Percentiles rank a stretch among this genome's conserved stretches.
Conservation (phyloP, 192 early-diverging fungal species). For the Backusella psychrophila region DNA sequence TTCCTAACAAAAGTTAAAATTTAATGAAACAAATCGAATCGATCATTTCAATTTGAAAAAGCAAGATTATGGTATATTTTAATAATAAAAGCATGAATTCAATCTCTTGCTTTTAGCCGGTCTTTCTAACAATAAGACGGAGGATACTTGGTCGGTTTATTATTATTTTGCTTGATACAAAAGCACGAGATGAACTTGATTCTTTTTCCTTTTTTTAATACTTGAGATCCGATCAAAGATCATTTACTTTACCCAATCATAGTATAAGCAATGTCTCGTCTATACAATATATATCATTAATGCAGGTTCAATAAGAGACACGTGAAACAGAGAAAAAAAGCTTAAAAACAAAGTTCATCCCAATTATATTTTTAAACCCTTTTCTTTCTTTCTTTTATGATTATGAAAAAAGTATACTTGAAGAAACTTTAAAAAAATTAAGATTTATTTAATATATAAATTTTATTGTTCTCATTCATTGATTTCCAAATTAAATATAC, state of each 20-base stretch:
- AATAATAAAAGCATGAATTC: too few relatives aligned
- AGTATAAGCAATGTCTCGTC: not conserved
- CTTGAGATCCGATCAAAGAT: too few relatives aligned
- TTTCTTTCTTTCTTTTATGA: not conserved
- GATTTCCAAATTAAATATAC: not conserved
- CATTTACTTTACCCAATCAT: not conserved
- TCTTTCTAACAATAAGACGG: too few relatives aligned
- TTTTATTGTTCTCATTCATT: not conserved
- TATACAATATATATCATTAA: not conserved
- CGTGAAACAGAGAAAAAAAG: not conserved
- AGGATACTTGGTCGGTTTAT: too few relatives aligned
- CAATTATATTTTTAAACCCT: not conserved
- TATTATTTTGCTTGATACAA: too few relatives aligned
- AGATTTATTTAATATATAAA: not conserved
- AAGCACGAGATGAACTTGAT: not conserved
- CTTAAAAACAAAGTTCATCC: slow-evolving; percentile 2
- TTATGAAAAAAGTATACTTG: not conserved
- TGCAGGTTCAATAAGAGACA: slow-evolving; percentile 1
- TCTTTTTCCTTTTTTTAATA: not conserved
- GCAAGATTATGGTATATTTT: too few relatives aligned
- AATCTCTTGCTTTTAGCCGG: too few relatives aligned
- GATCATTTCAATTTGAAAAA: not conserved
- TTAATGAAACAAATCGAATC: not conserved
- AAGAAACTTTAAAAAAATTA: not conserved
- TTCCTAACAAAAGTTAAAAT: too few relatives aligned